Evolutionary conservation across 495 filamentous ascomycete genomes (phyloP), one percentile per base, ranked within the genome.

Genomic region (Penicillium verhagenii): DNA sequence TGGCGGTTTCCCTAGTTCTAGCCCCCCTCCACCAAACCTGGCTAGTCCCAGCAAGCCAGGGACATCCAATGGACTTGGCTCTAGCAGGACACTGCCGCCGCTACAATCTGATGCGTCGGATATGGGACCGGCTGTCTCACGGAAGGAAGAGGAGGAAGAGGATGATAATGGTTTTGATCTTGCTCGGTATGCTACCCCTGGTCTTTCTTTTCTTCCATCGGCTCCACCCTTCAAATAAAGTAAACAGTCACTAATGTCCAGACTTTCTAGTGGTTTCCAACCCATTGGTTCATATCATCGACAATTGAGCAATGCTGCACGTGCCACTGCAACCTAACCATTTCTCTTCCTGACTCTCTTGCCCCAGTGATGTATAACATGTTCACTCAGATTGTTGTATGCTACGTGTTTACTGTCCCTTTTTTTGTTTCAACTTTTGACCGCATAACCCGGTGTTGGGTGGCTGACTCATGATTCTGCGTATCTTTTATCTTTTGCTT

Each of bases 221-320:
- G 16, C 13, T 10, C 43, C 57, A 31, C 38, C 47, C 33, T 53
- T 37, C 45, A 61, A 66, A 42, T 18, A 31, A 57, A 33, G 21
- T 47, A 16, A 14, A 31, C 52, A 48, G 16, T 52, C 42, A 54
- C 71, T 74, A 64, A 73, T n/a, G n/a, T n/a, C n/a, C 38, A 19
- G 4, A 61, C 13, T 31, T 33, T 44, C n/a, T 50, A 89, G 86
- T 65, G 86, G 86, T 2, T 90, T 90, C 69, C 84, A 86, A 69
- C 81, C 80, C 47, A 90, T 90, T 52, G 83, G 85, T 16, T 81
- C 82, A 1, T 90, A 82, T 62, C 86, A 90, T 66, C 75, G 75
- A 37, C 77, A 79, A 52, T 53, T 76, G 33, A 79, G 67, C 62
- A 78, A 76, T 49, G 66, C 73, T 26, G 74, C 74, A n/a, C 66